Base-by-base conservation (phyloP, 2,329 filamentous ascomycete genomes). In the Fusarium buxicola region DNA sequence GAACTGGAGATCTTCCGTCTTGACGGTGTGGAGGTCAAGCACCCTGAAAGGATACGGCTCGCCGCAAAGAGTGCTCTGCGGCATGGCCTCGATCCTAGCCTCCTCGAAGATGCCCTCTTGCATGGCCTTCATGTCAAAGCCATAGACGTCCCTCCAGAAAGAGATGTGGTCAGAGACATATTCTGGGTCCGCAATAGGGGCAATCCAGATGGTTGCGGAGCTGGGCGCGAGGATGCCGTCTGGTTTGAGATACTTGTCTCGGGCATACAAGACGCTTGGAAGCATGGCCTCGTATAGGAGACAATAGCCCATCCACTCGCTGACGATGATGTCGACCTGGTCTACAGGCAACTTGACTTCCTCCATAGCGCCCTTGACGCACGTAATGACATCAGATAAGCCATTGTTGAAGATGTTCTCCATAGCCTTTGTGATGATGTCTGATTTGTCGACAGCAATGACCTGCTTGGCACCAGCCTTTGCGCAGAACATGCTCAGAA, bases 251-350 rank as follows among this genome's bases (percentile, higher is more conserved):
- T 97, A 97, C 68, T 86, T 88, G 77, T 98, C 94, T 60, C 94
- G 86, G 38, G 94, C 94, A 72, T 88, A 94, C 46, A 98, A 84
- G 18, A 98, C 92, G 44, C 92, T 96, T 64, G 95, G 92, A 25
- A 98, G 87, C 94, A 98, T 98, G 53, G 93, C 92, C 78, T 98
- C 94, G 76, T 96, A 98, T 7, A 97, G 84, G 15, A 97, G 84
- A 64, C 89, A 92, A 75, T 98, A 98, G 27, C 94, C 94, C 94
- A 98, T 98, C 94, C 94, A 98, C 76, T 98, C 94, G 58, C 92
- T 96, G 59, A 98, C 89, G 73, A 98, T 97, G 71, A 98, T 90
- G 77, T 98, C 94, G 40, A 97, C 94, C 72, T 94, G 82, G 50
- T 87, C 82, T 8, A 94, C 89, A 2, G 91, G 93, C 18, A 93